Evolutionary conservation across 1,284 basidiomycete species (phyloP).

Genomic region (Leucoagaricus sp.): DNA sequence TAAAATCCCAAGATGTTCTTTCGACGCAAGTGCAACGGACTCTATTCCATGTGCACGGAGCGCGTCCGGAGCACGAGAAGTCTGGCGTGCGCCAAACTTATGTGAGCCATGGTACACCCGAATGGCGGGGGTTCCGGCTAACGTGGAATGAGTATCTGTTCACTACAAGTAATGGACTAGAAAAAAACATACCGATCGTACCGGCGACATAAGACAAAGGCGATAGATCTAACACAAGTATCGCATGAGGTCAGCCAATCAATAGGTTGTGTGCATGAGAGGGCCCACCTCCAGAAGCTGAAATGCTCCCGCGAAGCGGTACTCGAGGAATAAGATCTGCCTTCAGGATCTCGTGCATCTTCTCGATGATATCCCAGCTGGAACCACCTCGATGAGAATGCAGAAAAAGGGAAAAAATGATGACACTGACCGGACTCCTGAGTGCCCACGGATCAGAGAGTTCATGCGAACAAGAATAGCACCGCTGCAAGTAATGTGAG

Average conservation of each 20-base stretch:
- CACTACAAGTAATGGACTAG: too few relatives aligned
- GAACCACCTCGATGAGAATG: constrained; percentile 1
- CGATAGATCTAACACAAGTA: constrained; percentile 51
- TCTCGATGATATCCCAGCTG: constrained; percentile 80
- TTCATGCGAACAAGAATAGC: constrained; percentile 87
- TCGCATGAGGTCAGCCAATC: constrained; percentile 3
- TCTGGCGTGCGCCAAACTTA: constrained; percentile 49
- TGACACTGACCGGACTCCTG: constrained; percentile 54
- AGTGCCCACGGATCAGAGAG: constrained; percentile 82
- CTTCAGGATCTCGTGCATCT: constrained; percentile 71
- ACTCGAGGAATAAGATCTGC: constrained; percentile 80
- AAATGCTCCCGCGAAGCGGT: constrained; percentile 80
- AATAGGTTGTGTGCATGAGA: neutral
- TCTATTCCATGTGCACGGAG: constrained; percentile 62
- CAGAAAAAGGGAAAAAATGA: neutral
- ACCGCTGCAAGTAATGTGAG: constrained; percentile 38
- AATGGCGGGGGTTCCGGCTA: constrained; percentile 73
- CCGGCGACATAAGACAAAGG: constrained; percentile 86
- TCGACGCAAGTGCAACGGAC: constrained; percentile 72
- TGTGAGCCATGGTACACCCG: constrained; percentile 64
- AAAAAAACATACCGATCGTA: constrained; percentile 45
- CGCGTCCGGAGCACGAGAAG: constrained; percentile 63
- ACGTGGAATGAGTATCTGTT: neutral
- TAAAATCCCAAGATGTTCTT: constrained; percentile 82
- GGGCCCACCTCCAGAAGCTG: constrained; percentile 70